Evolutionary conservation across 2,329 filamentous ascomycete genomes (phyloP).

Genomic region (Pseudocercospora fijiensis): DNA sequence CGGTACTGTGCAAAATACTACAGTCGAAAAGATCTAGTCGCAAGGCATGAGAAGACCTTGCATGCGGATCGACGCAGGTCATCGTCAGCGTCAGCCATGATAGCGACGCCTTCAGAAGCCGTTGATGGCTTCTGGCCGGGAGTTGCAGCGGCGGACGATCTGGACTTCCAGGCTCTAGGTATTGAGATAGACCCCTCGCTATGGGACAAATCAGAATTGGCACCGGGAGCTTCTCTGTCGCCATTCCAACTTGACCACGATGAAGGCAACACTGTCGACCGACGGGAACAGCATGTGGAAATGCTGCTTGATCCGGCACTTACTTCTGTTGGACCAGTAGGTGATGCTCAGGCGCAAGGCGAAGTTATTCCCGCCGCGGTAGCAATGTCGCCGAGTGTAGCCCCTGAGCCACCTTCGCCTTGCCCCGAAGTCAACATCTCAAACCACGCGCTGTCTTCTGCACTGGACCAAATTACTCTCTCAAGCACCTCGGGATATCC

Average conservation of each 20-base stretch:
- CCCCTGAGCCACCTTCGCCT: not conserved
- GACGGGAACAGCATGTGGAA: not conserved
- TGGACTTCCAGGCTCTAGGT: not conserved
- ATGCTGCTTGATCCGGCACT: not conserved
- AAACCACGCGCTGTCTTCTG: not conserved
- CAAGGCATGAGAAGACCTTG: conserved; percentile 17
- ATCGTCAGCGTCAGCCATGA: not conserved
- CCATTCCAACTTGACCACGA: not conserved
- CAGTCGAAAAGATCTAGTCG: conserved; percentile 14
- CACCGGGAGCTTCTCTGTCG: not conserved
- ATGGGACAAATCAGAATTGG: not conserved
- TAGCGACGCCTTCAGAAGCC: not conserved
- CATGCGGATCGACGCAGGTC: conserved; percentile 4
- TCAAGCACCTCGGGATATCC: not conserved
- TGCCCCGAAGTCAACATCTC: not conserved
- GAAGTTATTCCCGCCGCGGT: not conserved
- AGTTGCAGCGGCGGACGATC: not conserved
- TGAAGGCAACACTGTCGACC: not conserved
- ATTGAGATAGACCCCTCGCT: not conserved
- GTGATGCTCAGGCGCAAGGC: not conserved
- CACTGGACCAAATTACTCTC: not conserved
- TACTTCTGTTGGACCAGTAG: not conserved
- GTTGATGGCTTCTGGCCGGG: not conserved
- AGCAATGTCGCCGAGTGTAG: not conserved
- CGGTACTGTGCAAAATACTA: conserved; percentile 13